Conservation (phyloP, 139 green algal species). For the Chlorella sp. region DNA sequence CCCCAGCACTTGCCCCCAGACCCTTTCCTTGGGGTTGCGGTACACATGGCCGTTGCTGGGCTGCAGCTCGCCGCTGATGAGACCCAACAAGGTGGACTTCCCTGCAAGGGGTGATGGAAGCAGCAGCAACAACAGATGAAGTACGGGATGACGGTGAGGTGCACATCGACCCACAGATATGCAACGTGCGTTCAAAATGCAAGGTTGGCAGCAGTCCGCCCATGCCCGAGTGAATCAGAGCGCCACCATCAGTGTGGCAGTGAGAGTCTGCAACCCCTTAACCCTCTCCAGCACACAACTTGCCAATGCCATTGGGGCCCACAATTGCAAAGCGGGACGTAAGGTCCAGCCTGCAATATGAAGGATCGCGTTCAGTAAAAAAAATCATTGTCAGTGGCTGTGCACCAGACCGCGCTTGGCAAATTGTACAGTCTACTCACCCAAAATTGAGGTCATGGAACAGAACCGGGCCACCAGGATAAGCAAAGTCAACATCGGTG, state of each 20-base stretch:
- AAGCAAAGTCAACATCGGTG: slow-evolving; percentile 49
- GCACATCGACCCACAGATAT: too few relatives aligned
- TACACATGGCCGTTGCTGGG: slow-evolving; percentile 88
- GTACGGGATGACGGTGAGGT: too few relatives aligned
- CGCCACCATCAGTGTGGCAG: too few relatives aligned
- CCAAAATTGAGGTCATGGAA: slow-evolving; percentile 63
- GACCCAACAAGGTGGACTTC: slow-evolving; percentile 89
- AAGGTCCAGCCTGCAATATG: slow-evolving; percentile 55
- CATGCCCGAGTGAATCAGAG: too few relatives aligned
- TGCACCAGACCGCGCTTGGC: too few relatives aligned
- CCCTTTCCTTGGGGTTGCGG: slow-evolving; percentile 66
- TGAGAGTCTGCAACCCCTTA: too few relatives aligned
- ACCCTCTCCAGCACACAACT: not conserved
- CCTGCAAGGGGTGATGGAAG: slow-evolving; percentile 42
- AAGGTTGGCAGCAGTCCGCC: too few relatives aligned
- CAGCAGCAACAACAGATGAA: not conserved
- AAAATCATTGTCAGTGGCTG: not conserved
- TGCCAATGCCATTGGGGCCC: slow-evolving; percentile 78
- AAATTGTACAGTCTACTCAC: too few relatives aligned
- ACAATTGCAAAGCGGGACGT: slow-evolving; percentile 82
- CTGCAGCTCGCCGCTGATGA: slow-evolving; percentile 87
- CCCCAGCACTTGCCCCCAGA: not conserved
- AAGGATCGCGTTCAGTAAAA: not conserved
- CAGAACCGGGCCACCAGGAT: slow-evolving; percentile 61
- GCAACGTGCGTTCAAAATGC: too few relatives aligned